These are phyloP conservation scores for Carex pumila DNA, from an alignment of 176 grass and related monocot genomes.

Conservation along the genomic window DNA sequence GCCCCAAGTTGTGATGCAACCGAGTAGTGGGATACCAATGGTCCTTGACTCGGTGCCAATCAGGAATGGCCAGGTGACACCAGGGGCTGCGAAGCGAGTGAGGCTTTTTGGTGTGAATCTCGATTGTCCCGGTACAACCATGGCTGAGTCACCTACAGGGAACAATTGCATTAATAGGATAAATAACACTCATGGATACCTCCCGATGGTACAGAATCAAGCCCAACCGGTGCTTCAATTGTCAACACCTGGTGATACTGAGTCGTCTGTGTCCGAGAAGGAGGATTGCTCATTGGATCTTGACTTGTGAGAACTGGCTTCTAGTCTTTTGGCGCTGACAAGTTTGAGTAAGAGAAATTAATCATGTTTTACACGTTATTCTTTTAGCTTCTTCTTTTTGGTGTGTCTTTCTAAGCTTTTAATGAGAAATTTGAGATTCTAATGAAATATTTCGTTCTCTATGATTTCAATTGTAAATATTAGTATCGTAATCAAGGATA, in stretches of 20 bases:
- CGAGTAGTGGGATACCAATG: conserved; percentile 28
- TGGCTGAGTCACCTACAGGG: not conserved
- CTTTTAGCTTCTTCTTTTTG: conserved; percentile 9
- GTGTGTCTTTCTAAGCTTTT: not conserved
- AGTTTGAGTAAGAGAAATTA: conserved; percentile 19
- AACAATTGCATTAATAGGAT: not conserved
- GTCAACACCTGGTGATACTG: conserved; percentile 4
- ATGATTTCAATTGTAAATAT: conserved; percentile 27
- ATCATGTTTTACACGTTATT: conserved; percentile 14
- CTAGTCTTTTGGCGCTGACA: not conserved
- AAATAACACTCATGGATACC: not conserved
- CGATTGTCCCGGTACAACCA: conserved; percentile 26
- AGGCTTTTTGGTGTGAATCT: conserved; percentile 91
- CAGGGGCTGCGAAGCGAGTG: conserved; percentile 40
- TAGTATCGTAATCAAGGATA: conserved; percentile 4
- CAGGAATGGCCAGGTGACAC: conserved; percentile 1
- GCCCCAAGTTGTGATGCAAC: conserved; percentile 40
- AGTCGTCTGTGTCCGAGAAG: conserved; percentile 50
- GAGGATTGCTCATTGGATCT: conserved; percentile 66
- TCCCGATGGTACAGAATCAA: not conserved
- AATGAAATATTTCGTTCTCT: conserved; percentile 20
- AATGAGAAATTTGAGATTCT: conserved; percentile 20
- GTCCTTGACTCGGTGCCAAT: conserved; percentile 56
- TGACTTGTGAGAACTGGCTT: conserved; percentile 37
- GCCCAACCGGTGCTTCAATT: not conserved